Evolutionary conservation across 352 stramenopile genomes (phyloP).

Genomic region (Globisporangium mamillatum): DNA sequence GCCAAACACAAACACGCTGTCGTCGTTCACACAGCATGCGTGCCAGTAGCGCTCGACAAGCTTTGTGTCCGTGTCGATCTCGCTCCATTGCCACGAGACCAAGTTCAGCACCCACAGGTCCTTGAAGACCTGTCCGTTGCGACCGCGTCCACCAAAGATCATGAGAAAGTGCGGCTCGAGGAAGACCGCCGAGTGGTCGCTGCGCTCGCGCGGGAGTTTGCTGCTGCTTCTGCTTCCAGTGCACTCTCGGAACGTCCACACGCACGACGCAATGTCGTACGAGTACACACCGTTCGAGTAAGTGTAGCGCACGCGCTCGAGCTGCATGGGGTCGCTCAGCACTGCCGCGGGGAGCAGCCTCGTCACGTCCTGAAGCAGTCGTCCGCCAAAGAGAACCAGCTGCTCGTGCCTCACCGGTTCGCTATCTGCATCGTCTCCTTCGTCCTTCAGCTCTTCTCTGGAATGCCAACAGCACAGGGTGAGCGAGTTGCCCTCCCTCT

Average conservation of each 20-base stretch:
- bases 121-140: conserved; percentile 49
- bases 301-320: conserved; percentile 56
- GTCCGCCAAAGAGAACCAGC: conserved; percentile 53
- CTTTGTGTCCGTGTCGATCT: conserved; percentile 26
- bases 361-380: conserved; percentile 48
- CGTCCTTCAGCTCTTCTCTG: neutral
- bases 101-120: conserved; percentile 52
- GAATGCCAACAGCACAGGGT: conserved; percentile 37
- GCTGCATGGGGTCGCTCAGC: conserved; percentile 34
- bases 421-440: neutral
- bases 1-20: conserved; percentile 55
- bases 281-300: conserved; percentile 63
- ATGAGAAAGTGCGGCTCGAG: conserved; percentile 42
- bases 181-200: conserved; percentile 59
- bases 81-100: conserved; percentile 44
- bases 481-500: conserved; percentile 59
- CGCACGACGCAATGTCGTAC: conserved; percentile 33
- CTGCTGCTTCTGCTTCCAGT: conserved; percentile 14
- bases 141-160: conserved; percentile 50
- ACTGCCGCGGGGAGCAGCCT: conserved; percentile 34
- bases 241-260: conserved; percentile 45
- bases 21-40: conserved; percentile 29
- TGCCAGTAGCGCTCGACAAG: conserved; percentile 48
- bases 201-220: conserved; percentile 35
- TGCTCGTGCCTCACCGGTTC: conserved; percentile 14